A percentile compares a stretch with the other conserved stretches of the same genome.
phyloP scores from a whole-genome alignment of 2,329 filamentous ascomycete genomes.

The Dothiorella sarmentorum region DNA sequence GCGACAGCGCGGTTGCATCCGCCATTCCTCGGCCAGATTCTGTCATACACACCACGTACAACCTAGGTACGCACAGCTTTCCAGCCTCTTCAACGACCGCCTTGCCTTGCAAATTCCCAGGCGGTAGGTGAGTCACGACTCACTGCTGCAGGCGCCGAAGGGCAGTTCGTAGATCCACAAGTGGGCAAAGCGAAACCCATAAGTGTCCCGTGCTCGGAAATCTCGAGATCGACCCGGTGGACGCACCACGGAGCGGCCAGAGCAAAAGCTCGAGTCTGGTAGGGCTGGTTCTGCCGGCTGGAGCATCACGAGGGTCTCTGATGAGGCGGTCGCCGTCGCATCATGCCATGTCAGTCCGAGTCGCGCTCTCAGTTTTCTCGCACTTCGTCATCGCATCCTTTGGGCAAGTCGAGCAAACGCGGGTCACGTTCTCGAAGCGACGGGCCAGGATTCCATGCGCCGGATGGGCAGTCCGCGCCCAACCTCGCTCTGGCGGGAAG shows the following conservation, averaged over 20 bases:
- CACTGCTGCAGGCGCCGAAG: background rate
- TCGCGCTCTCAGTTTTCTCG: background rate
- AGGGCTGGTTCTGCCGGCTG: conserved; percentile 4
- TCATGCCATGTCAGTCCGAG: conserved; percentile 3
- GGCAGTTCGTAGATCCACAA: conserved; percentile 2
- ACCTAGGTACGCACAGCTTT: background rate
- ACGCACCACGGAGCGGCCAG: conserved; percentile 1
- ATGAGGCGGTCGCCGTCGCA: conserved; percentile 11
- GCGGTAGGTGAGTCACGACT: background rate
- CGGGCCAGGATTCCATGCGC: background rate
- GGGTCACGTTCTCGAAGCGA: conserved; percentile 10
- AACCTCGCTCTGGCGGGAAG: background rate
- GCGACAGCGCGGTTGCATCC: background rate
- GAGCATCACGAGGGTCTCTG: background rate
- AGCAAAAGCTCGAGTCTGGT: conserved; percentile 7
- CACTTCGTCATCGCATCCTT: background rate
- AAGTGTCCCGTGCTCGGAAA: conserved; percentile 12
- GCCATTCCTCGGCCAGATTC: background rate
- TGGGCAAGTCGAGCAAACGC: conserved; percentile 1
- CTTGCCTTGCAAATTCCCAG: background rate
- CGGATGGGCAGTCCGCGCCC: background rate
- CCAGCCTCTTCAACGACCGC: background rate
- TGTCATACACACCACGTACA: conserved; percentile 10
- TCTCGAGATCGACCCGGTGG: conserved; percentile 13
- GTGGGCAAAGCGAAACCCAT: conserved; percentile 3